Percentiles rank a stretch among this genome's conserved stretches.
phyloP scores from a whole-genome alignment of 2,329 filamentous ascomycete species.

The Monilinia vaccinii-corymbosi region DNA sequence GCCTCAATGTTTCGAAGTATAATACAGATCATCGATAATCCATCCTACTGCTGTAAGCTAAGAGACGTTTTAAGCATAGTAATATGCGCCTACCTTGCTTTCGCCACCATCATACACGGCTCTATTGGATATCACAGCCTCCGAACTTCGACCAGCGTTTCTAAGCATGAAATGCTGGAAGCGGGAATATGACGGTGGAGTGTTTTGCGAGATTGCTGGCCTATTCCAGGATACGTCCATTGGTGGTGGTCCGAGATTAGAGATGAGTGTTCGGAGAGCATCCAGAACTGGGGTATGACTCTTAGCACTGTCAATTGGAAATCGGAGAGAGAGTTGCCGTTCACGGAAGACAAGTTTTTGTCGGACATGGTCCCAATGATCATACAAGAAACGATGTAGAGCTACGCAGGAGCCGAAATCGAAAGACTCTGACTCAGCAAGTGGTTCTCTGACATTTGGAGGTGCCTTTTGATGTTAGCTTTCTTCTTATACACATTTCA shows the following conservation, averaged over 20 bases:
- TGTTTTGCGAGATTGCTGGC: constrained; percentile 55
- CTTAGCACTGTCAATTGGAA: constrained; percentile 43
- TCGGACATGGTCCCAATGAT: constrained; percentile 61
- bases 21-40: constrained; percentile 58
- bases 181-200: constrained; percentile 53
- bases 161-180: constrained; percentile 67
- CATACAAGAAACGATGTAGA: constrained; percentile 59
- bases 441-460: constrained; percentile 38
- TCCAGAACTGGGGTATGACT: constrained; percentile 50
- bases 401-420: constrained; percentile 65
- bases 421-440: constrained; percentile 42
- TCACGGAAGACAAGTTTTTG: constrained; percentile 55
- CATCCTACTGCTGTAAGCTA: constrained; percentile 39
- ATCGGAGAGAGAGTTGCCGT: constrained; percentile 45
- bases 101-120: constrained; percentile 64
- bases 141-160: constrained; percentile 56
- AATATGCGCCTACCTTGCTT: constrained; percentile 43
- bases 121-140: constrained; percentile 53
- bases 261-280: constrained; percentile 51
- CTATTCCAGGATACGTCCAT: constrained; percentile 62
- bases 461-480: constrained; percentile 33
- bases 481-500: neutral
- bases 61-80: neutral
- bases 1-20: constrained; percentile 59
- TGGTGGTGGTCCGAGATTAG: constrained; percentile 57